These are phyloP conservation scores for Phytophthora parvispora DNA, from an alignment of 352 stramenopile species.

Conservation along the genomic window DNA sequence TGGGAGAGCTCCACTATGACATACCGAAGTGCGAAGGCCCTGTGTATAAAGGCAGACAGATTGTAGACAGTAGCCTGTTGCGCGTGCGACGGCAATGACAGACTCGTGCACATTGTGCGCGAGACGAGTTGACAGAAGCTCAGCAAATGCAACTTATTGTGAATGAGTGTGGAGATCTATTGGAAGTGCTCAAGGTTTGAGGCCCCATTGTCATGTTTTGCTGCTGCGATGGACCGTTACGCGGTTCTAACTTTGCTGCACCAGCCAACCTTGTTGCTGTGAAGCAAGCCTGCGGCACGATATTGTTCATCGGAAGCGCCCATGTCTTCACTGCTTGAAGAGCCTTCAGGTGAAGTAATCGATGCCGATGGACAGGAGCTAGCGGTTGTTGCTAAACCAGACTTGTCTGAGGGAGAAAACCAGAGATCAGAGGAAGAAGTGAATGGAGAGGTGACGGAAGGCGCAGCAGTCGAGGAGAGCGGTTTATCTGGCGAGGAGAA, in stretches of 20 bases:
- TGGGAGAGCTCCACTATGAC: constrained; percentile 3
- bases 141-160: constrained; percentile 47
- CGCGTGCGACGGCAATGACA: constrained; percentile 5
- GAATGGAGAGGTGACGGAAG: neutral
- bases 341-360: constrained; percentile 4
- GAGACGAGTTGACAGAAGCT: constrained; percentile 26
- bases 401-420: neutral
- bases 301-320: constrained; percentile 1
- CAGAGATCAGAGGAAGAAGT: neutral
- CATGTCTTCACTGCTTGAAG: constrained; percentile 20
- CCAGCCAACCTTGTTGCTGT: neutral
- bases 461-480: neutral
- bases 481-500: neutral
- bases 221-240: constrained; percentile 19
- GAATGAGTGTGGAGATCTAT: constrained; percentile 8
- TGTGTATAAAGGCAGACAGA: constrained; percentile 24
- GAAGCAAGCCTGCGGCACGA: constrained; percentile 4
- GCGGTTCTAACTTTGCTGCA: constrained; percentile 7
- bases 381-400: neutral
- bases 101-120: constrained; percentile 2
- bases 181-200: neutral
- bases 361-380: neutral
- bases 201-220: neutral
- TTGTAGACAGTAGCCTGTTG: constrained; percentile 34
- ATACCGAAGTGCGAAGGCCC: constrained; percentile 11